Base-by-base conservation (phyloP, 164 flowering plant species). In the Taxillus chinensis region DNA sequence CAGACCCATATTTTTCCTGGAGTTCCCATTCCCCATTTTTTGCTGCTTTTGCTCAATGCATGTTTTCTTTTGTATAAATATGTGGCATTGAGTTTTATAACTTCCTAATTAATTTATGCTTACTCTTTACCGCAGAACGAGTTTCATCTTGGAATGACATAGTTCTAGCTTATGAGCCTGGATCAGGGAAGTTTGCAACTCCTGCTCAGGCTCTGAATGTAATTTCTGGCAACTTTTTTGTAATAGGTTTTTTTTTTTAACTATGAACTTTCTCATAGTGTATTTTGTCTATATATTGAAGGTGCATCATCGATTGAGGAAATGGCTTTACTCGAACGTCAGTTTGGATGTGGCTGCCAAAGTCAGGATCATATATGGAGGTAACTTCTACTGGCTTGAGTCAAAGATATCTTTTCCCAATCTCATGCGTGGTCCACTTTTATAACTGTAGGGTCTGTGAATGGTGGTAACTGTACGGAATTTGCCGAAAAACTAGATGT, bases 181-280 rank as follows among this genome's bases (percentile, higher is more conserved):
- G 96, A 63, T 86, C 96, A 14, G 96, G 96, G 64, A 86, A 89
- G 82, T 93, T 86, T 79, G 96, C 96, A 62, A 71, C 76, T 56
- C 96, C 96, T 65, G 85, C 85, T 56, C 96, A 89, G 66, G 93
- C 96, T 57, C 96, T 86, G 73, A 91, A 86, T 64, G 96, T 89
- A 81, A 80, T 90, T 78, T 42, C 13, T n/a, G 15, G 27, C 39
- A 4, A 45, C 41, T 9, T 8, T 50, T 48, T 42, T n/a, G 14
- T 52, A 48, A 6, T 45, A 37, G 57, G 0, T 17, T 17, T 11
- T 54, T 3, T 54, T 17, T 17, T 2, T 27, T 54, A 2, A 7
- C 7, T 51, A 5, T 3, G 10, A 5, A 51, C 10, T 3, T 14
- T 4, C 27, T 14, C 51, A 6, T 12, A 48, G 1, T 8, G 51